Base-by-base conservation (phyloP, 345 rosid species). In the Sonneratia caseolaris region DNA sequence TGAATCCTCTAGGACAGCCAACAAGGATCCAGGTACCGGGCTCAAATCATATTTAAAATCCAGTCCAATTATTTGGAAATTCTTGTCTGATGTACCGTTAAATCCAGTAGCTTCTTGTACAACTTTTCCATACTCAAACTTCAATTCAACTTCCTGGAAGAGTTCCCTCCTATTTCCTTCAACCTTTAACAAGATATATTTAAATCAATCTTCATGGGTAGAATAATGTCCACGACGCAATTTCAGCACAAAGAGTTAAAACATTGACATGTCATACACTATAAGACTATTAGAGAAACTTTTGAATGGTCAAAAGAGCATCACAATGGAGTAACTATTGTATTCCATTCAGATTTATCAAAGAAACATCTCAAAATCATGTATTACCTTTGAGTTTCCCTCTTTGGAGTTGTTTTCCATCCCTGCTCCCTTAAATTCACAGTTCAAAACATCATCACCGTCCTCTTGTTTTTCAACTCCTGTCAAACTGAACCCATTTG, bases 391-490 rank as follows among this genome's bases (percentile, higher is more conserved):
- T 18, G 43, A 53, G 59, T 37, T 59, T 38, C 65, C 73, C 21
- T 53, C 73, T 57, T 75, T 66, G 42, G 35, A 27, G 11, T 75
- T 37, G 64, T 22, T 53, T 56, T 38, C 66, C 68, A 53, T 13
- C 64, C 40, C 70, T 48, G 72, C 64, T 35, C 42, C 72, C 69
- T 51, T 68, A 71, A 76, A 76, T 61, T 68, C 79, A 75, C 79
- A 76, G 73, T 51, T 59, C 64, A 61, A 64, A 68, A 68, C 71
- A 66, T 76, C 82, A 64, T 72, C 80, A 69, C 69, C 81, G 77
- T 70, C 85, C 71, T 66, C 75, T 69, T 45, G 38, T 43, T 64
- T 65, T 4, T 42, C 69, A 57, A 67, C 72, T 57, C 38, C 24
- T 45, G 36, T 24, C 22, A 72, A 73, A 76, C 66, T 67, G 68